Base-by-base conservation (phyloP, 2,329 filamentous ascomycete species). In the Aspergillus neoniger region DNA sequence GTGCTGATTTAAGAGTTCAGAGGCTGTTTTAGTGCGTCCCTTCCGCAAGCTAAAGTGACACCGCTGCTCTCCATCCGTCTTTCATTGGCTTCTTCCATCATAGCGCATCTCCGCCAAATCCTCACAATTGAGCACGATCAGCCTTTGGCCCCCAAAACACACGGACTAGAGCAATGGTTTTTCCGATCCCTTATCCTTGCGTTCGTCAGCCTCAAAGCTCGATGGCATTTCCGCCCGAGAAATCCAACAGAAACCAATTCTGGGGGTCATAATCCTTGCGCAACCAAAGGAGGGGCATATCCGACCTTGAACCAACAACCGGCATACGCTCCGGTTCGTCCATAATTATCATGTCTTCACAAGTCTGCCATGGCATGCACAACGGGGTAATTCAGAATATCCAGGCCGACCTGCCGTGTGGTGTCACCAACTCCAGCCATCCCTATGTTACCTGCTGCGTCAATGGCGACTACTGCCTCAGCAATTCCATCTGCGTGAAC, bases 361-460 rank as follows among this genome's bases (percentile, higher is more conserved):
- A 23, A n/a, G 25, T 43, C 12, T 63, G 61, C 36, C 57, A 59
- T 52, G 44, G 43, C 14, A 57, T 61, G 28, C 56, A 59, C 28
- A 39, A 14, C 5, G 41, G 52, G 7, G 48, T 48, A 0, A 61
- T 59, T 21, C 15, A 36, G 14, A 28, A 58, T 14, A 57, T 53
- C 15, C 14, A 48, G 1, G 49, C 25, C 12, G 59, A 57, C 19
- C 12, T 50, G 8, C 51, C 59, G 4, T 62, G 59, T 36, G 59
- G 56, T 14, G 53, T 62, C 23, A 56, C 55, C 5, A 61, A 61
- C 12, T 23, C 52, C 38, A 57, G 52, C 0, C 32, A 61, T n/a
- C 55, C 59, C 19, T 49, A 63, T n/a, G 62, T 61, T 28, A 58
- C 23, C 25, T 62, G 62, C 54, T 63, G 62, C 50, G 59, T 59